Percentiles rank a stretch among this genome's conserved stretches.
Conservation (phyloP, 176 grass and related monocot species). For the Leersia perrieri region DNA sequence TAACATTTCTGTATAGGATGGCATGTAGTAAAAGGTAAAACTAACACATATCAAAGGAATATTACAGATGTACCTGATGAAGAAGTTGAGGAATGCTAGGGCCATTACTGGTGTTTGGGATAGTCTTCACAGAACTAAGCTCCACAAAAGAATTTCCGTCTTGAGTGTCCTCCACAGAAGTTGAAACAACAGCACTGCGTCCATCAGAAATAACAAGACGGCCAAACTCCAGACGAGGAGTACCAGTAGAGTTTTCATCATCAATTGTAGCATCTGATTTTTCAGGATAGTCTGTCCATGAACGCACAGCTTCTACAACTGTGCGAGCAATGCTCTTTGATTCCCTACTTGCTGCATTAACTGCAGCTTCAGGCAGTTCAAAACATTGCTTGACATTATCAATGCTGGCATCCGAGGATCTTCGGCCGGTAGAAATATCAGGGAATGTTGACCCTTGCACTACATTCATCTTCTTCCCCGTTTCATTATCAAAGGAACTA, state of each 20-base stretch:
- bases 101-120: slow-evolving; percentile 22
- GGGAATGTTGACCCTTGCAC: slow-evolving; percentile 39
- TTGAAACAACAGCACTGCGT: slow-evolving; percentile 27
- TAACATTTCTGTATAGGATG: not conserved
- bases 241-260: slow-evolving; percentile 60
- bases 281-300: slow-evolving; percentile 59
- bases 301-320: slow-evolving; percentile 48
- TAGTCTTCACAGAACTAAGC: slow-evolving; percentile 41
- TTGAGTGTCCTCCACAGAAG: slow-evolving; percentile 36
- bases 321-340: slow-evolving; percentile 26
- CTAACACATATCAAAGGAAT: slow-evolving; percentile 13
- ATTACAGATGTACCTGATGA: slow-evolving; percentile 55
- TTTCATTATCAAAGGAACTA: slow-evolving; percentile 52
- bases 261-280: slow-evolving; percentile 64
- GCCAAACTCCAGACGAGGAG: slow-evolving; percentile 56
- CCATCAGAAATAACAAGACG: slow-evolving; percentile 40
- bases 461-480: slow-evolving; percentile 41
- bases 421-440: slow-evolving; percentile 20
- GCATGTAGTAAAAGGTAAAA: slow-evolving; percentile 15
- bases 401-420: slow-evolving; percentile 23
- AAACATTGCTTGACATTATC: slow-evolving; percentile 39
- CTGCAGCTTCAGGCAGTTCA: slow-evolving; percentile 24
- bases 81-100: slow-evolving; percentile 83
- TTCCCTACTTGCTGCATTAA: slow-evolving; percentile 35
- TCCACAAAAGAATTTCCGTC: slow-evolving; percentile 34